phyloP scores from a whole-genome alignment of 208 protist genomes.

The Leishmania tarentolae region DNA sequence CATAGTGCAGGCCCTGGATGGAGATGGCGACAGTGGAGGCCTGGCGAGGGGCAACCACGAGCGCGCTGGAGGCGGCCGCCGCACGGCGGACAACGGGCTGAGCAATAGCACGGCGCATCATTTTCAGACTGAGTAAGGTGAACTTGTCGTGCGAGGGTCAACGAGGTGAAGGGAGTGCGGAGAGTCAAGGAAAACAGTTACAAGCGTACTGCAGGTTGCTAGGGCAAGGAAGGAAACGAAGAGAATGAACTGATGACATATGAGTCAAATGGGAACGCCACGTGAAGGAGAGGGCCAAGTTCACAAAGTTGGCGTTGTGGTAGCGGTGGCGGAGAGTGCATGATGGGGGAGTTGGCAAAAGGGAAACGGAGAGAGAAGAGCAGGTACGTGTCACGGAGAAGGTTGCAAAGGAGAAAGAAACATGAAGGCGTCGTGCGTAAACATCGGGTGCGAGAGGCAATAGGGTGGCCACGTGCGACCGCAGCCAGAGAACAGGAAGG shows the following conservation, averaged over 20 bases:
- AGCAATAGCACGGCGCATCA: conserved; percentile 77
- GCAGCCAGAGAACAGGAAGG: not conserved
- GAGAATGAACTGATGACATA: not conserved
- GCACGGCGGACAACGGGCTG: conserved; percentile 52
- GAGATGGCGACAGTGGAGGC: conserved; percentile 90
- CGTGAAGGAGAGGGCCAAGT: not conserved
- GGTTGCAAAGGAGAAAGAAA: not conserved
- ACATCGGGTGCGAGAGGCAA: not conserved
- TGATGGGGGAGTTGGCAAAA: not conserved
- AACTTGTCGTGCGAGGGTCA: not conserved
- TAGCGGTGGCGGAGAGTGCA: not conserved
- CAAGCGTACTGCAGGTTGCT: not conserved
- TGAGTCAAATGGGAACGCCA: not conserved
- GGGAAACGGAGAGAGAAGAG: not conserved
- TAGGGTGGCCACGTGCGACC: not conserved
- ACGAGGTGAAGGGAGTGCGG: not conserved
- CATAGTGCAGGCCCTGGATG: conserved; percentile 91
- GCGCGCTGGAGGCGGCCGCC: conserved; percentile 41
- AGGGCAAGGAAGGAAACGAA: not conserved
- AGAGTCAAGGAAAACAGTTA: not conserved
- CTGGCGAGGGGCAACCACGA: conserved; percentile 55
- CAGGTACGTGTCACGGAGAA: not conserved
- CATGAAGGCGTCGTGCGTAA: not conserved
- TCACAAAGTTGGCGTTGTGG: not conserved
- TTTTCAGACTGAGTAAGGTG: conserved; percentile 29